Conservation (phyloP, 192 early-diverging fungal species). For the Spizellomyces sp. region DNA sequence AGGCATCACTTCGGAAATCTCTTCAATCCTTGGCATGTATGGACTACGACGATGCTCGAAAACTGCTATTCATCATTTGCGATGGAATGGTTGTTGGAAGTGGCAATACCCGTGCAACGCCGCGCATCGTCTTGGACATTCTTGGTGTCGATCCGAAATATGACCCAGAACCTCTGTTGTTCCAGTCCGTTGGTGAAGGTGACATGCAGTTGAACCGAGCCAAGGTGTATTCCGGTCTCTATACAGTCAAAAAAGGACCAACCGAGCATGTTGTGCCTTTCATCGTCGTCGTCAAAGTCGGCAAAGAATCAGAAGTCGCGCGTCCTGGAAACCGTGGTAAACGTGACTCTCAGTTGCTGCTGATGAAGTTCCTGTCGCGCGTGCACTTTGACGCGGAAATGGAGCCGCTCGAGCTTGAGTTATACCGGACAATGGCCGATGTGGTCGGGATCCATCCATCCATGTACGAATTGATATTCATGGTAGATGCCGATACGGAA, state of each 20-base stretch:
- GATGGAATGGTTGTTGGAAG: constrained; percentile 89
- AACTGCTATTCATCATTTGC: constrained; percentile 81
- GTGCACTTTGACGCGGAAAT: constrained; percentile 69
- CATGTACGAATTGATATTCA: constrained; percentile 55
- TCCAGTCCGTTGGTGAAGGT: constrained; percentile 83
- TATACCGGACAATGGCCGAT: constrained; percentile 68
- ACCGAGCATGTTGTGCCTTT: constrained; percentile 73
- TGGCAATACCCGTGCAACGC: constrained; percentile 88
- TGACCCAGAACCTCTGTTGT: constrained; percentile 63
- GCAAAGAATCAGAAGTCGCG: constrained; percentile 74
- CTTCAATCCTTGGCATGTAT: constrained; percentile 67
- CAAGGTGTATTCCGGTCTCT: constrained; percentile 90
- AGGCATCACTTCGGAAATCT: constrained; percentile 52
- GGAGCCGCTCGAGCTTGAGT: constrained; percentile 70
- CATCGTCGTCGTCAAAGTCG: constrained; percentile 87
- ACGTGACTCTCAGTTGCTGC: constrained; percentile 76
- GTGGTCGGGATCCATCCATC: constrained; percentile 68
- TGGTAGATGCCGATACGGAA: constrained; percentile 50
- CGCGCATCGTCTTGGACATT: constrained; percentile 87
- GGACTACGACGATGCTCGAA: constrained; percentile 78
- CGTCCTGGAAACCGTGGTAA: constrained; percentile 84
- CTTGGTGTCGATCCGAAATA: constrained; percentile 70
- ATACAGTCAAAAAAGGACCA: constrained; percentile 73
- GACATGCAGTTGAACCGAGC: constrained; percentile 81
- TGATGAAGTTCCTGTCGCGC: constrained; percentile 73